A percentile compares a stretch with the other conserved stretches of the same genome.
phyloP scores from a whole-genome alignment of 352 stramenopile species.

The Phytopythium helicoides region DNA sequence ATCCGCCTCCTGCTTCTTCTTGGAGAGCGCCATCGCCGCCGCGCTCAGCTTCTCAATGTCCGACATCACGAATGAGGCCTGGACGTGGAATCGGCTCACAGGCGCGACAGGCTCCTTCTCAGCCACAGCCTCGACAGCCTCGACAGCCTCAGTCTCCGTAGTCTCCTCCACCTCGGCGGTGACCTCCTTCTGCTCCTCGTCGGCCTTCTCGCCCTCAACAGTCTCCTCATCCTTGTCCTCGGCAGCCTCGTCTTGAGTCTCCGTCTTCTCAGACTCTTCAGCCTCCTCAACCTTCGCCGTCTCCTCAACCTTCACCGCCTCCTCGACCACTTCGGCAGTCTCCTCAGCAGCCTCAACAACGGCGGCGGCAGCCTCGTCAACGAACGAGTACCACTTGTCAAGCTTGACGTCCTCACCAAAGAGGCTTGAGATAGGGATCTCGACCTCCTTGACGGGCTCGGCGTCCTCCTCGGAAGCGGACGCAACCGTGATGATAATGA shows the following conservation, averaged over 20 bases:
- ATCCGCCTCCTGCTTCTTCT: slow-evolving; percentile 81
- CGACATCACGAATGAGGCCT: slow-evolving; percentile 67
- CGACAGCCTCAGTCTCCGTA: slow-evolving; percentile 5
- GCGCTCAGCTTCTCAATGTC: slow-evolving; percentile 76
- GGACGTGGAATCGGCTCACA: slow-evolving; percentile 62
- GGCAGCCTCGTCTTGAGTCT: too few species aligned
- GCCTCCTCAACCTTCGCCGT: slow-evolving; percentile 7
- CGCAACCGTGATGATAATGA: slow-evolving; percentile 68
- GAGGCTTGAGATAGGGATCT: slow-evolving; percentile 71
- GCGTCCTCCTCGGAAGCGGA: slow-evolving; percentile 38
- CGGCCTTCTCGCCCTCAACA: slow-evolving; percentile 6
- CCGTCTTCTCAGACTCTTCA: slow-evolving; percentile 10
- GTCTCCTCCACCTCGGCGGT: slow-evolving; percentile 6
- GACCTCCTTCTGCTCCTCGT: slow-evolving; percentile 15
- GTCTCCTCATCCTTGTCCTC: slow-evolving; percentile 5
- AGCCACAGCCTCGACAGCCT: slow-evolving; percentile 10
- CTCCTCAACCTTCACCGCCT: slow-evolving; percentile 14
- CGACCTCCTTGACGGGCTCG: slow-evolving; percentile 74
- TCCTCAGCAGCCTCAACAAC: slow-evolving; percentile 26
- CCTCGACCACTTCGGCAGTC: slow-evolving; percentile 9
- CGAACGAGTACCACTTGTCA: slow-evolving; percentile 70
- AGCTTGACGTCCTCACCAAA: slow-evolving; percentile 50
- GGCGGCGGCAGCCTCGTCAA: slow-evolving; percentile 23
- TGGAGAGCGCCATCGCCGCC: slow-evolving; percentile 66
- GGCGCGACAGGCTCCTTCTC: slow-evolving; percentile 11